Base-by-base conservation (phyloP, 495 filamentous ascomycete genomes). In the Wilcoxina mikolae region DNA sequence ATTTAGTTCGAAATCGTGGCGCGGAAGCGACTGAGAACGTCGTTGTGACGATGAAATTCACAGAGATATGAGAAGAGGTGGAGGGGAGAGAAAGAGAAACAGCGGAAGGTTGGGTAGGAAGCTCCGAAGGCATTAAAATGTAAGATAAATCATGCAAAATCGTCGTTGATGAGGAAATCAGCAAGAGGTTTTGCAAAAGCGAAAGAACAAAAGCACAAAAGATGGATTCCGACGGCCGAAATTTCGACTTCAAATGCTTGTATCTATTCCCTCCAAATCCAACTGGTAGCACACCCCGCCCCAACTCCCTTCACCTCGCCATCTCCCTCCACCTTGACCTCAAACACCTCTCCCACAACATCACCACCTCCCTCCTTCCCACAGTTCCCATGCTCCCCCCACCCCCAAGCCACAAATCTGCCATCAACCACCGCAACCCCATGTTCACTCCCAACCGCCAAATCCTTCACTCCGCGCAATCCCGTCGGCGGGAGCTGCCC, bases 331-430 rank as follows among this genome's bases (percentile, higher is more conserved):
- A 60, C 20, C 33, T 54, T 39, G n/a, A 56, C 35, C 48, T 39
- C 48, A 46, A 27, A 46, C 3, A 41, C 60, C 64, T 67, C 18
- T 60, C 72, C 71, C 60, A 87, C 74, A 15, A 75, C 61, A 59
- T 79, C 84, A 55, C 68, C 68, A 7, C 74, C 82, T 2, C 82
- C 78, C 57, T 71, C 39, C 35, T 53, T 53, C 20, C 91, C 91
- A 67, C 91, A 96, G 68, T 96, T 96, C 10, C 91, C 91, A 74
- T 98, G 91, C 70, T 95, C 87, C 0, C 87, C 88, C 90, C 91
- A 98, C 15, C 91, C 91, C 84, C 88, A 95, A 2, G 81, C 76
- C 35, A 86, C 66, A 11, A 95, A 68, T 20, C 62, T 69, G 17
- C 17, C 23, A 1, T 25, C 41, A 9, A n/a, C 41, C 2, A 43